Evolutionary conservation across 108 stramenopile species (phyloP), one percentile per base, ranked within the genome.

Genomic region (Chaetoceros tenuissimus): DNA sequence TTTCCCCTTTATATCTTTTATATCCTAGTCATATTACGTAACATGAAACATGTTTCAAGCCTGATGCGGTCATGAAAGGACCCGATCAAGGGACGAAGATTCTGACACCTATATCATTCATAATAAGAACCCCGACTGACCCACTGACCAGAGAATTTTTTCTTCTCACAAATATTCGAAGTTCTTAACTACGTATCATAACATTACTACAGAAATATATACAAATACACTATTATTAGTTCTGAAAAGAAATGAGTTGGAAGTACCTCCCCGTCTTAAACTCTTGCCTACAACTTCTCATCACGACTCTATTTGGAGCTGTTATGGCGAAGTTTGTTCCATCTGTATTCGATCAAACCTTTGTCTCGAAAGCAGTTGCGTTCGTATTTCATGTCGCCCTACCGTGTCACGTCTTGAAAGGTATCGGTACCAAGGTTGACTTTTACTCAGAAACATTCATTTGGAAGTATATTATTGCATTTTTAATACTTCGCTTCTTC

Each of bases 331-430:
- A 31, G 48, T 24, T 68, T 31, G 62, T 60, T 2, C 34, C 34
- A 40, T 13, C 5, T 10, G 49, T 73, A 22, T 40, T 73, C 0
- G 50, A 63, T 31, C 17, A 51, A 31, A 19, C 48, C 7, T 75
- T 75, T 28, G 59, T 75, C 5, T 49, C 64, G 19, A 54, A 66
- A 45, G 64, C 68, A 17, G 60, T 60, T 1, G 53, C 59, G 24
- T 66, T 70, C 27, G 74, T 75, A 23, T 75, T 75, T 26, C 31
- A 67, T 26, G 54, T 75, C 1, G 69, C 64, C 0, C 74, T 75
- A 3, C 74, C 74, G 17, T 29, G 51, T 20, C 65, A 60, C 50
- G 59, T 75, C 7, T 2, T 64, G 17, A 55, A 62, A 19, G 74
- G 74, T 13, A 56, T 75, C 19, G 74, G 74, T 17, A 57, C 67